A percentile compares a stretch with the other conserved stretches of the same genome.
Conservation (phyloP, 2,329 filamentous ascomycete genomes). For the Arthrobotrys iridis region DNA sequence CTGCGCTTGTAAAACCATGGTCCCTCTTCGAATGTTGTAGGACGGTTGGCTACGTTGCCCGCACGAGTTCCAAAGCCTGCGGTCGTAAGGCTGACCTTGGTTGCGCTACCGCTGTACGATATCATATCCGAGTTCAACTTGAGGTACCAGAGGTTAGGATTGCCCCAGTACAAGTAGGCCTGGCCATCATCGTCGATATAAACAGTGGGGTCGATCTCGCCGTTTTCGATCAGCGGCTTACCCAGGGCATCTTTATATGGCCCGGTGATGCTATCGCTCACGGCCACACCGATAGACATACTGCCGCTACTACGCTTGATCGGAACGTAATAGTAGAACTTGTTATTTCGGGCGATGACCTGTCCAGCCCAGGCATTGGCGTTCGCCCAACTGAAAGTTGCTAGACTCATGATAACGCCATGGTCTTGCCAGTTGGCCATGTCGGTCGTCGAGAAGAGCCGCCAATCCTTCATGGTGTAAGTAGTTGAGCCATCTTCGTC, state of each 20-base stretch:
- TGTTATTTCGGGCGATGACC: slow-evolving; percentile 59
- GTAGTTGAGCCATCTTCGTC: slow-evolving; percentile 58
- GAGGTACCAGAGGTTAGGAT: slow-evolving; percentile 61
- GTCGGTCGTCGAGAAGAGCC: slow-evolving; percentile 60
- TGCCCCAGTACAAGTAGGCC: slow-evolving; percentile 64
- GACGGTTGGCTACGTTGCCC: slow-evolving; percentile 50
- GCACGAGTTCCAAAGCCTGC: slow-evolving; percentile 52
- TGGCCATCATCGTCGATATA: slow-evolving; percentile 64
- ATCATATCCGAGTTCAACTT: slow-evolving; percentile 63
- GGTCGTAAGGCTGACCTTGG: slow-evolving; percentile 55
- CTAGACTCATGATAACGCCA: slow-evolving; percentile 57
- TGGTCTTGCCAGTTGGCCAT: slow-evolving; percentile 61
- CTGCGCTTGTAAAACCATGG: slow-evolving; percentile 60
- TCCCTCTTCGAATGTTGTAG: slow-evolving; percentile 58
- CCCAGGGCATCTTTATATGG: slow-evolving; percentile 61
- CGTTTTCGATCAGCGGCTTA: slow-evolving; percentile 60
- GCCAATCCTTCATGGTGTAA: slow-evolving; percentile 60
- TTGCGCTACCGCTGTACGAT: slow-evolving; percentile 59
- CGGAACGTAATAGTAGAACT: slow-evolving; percentile 61
- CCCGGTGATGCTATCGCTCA: slow-evolving; percentile 60
- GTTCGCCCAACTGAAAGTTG: slow-evolving; percentile 60
- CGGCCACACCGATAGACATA: slow-evolving; percentile 61
- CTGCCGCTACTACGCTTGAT: slow-evolving; percentile 55
- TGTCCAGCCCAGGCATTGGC: slow-evolving; percentile 61
- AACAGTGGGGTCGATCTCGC: slow-evolving; percentile 62